A percentile compares a stretch with the other conserved stretches of the same genome.
These are phyloP conservation scores for Schrenkiella parvula DNA, from an alignment of 345 rosid species.

Conservation along the genomic window DNA sequence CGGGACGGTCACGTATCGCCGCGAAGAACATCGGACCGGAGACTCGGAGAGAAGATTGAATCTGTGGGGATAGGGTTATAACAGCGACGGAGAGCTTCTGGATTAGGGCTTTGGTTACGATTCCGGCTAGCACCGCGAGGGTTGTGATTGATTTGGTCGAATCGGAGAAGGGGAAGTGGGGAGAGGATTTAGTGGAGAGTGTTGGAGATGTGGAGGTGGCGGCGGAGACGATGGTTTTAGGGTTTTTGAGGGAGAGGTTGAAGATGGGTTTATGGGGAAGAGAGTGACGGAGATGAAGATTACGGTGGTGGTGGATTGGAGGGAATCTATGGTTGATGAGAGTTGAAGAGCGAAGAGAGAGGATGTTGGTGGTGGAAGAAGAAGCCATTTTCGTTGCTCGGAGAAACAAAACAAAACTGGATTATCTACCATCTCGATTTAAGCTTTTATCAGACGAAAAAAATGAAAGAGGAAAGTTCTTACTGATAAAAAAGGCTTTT, in stretches of 20 bases:
- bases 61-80: constrained; percentile 28
- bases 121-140: constrained; percentile 28
- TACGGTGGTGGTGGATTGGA: neutral
- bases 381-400: constrained; percentile 25
- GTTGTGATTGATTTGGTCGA: constrained; percentile 47
- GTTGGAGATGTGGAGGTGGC: constrained; percentile 21
- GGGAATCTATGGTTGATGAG: neutral
- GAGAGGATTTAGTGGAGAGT: neutral
- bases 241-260: constrained; percentile 12
- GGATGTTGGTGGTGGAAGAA: constrained; percentile 5
- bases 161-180: constrained; percentile 27
- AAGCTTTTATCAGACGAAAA: neutral
- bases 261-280: constrained; percentile 5
- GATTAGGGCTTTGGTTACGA: constrained; percentile 32
- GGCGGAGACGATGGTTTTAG: constrained; percentile 24
- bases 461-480: no score
- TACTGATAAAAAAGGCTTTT: no score
- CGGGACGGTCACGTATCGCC: constrained; percentile 44
- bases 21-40: constrained; percentile 67
- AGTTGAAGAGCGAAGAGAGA: constrained; percentile 6
- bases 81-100: constrained; percentile 31
- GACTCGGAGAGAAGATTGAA: constrained; percentile 30
- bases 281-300: neutral
- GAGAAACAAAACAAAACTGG: neutral
- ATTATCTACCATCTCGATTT: no score